Base-by-base conservation (phyloP, 768 basidiomycete species). In the Termitomyces sp. region DNA sequence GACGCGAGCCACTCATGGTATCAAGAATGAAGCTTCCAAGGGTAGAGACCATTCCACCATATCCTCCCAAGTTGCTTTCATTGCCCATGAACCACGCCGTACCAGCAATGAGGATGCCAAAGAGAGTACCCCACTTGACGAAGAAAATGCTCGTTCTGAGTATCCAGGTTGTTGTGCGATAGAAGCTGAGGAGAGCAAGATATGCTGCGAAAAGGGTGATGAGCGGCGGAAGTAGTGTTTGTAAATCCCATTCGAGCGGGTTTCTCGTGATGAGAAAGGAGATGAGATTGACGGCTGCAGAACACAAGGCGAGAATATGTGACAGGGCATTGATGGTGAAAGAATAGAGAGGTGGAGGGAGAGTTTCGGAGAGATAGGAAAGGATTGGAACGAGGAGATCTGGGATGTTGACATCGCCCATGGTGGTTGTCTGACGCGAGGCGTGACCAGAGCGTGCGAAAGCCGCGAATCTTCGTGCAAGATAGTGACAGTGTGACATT, bases 141-240 rank as follows among this genome's bases (percentile, higher is more conserved):
- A 89, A 79, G 77, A 81, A 90, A 61, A 90, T 68, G 27, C 71
- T 73, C 34, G 81, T 82, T 58, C 87, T 80, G 60, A 91, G 70
- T 63, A 88, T 76, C 85, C 87, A 91, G 23, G 78, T 79, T 12
- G 89, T 85, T 5, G 91, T 91, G 58, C 88, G 86, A 71, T 91
- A 91, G 52, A 91, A 69, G 66, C 84, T 89, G 41, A 85, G 59
- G n/a, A 93, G 75, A 3, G 88, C 88, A 58, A 91, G 77, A 69
- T 92, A 93, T 19, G 88, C 85, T 5, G 80, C 77, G 51, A 91
- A 69, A 30, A 92, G 68, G 57, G 81, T 86, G 64, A 93, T 81
- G 65, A 91, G 70, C 0, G 90, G 90, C 8, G 90, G 89, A 19
- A 92, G 64, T 46, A 91, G 66, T 28, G 78, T 79, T 66, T 91